phyloP scores from a whole-genome alignment of 1,284 basidiomycete genomes.

The Paramarasmius palmivorus region DNA sequence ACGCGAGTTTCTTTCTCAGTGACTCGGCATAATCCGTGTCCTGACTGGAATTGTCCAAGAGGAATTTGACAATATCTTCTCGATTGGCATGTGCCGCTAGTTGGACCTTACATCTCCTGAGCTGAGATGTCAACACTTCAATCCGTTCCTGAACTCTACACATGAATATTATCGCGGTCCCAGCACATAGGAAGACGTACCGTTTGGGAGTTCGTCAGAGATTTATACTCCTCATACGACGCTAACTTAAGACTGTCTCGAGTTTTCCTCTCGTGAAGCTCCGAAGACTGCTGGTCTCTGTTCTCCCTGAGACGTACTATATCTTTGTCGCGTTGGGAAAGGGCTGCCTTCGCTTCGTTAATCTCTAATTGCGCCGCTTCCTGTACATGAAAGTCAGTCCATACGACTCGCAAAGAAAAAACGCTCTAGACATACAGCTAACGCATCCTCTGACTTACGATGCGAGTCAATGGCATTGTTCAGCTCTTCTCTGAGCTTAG shows the following conservation, averaged over 20 bases:
- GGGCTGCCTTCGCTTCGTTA: slow-evolving; percentile 55
- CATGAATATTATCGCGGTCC: background rate
- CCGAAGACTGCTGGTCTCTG: slow-evolving; percentile 76
- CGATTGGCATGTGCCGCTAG: slow-evolving; percentile 77
- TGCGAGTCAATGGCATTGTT: slow-evolving; percentile 37
- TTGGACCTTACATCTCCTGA: slow-evolving; percentile 73
- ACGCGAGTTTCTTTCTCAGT: slow-evolving; percentile 63
- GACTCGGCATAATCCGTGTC: slow-evolving; percentile 64
- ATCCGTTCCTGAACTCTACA: slow-evolving; percentile 61
- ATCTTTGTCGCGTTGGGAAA: slow-evolving; percentile 74
- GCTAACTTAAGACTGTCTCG: slow-evolving; percentile 64
- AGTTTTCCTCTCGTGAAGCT: slow-evolving; percentile 73
- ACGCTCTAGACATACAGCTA: slow-evolving; percentile 41
- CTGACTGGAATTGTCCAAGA: slow-evolving; percentile 60
- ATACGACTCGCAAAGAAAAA: slow-evolving; percentile 11
- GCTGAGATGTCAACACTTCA: slow-evolving; percentile 70
- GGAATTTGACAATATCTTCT: slow-evolving; percentile 71
- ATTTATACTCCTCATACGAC: slow-evolving; percentile 73
- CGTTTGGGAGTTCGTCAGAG: slow-evolving; percentile 67
- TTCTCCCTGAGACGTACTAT: slow-evolving; percentile 77
- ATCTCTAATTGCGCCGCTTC: slow-evolving; percentile 43
- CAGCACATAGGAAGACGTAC: slow-evolving; percentile 39
- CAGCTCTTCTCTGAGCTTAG: slow-evolving; percentile 32
- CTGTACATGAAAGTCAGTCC: slow-evolving; percentile 34
- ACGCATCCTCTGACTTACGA: slow-evolving; percentile 47